These are phyloP conservation scores for Plasmodium reichenowi DNA, from an alignment of 169 alveolate genomes.

Conservation along the genomic window DNA sequence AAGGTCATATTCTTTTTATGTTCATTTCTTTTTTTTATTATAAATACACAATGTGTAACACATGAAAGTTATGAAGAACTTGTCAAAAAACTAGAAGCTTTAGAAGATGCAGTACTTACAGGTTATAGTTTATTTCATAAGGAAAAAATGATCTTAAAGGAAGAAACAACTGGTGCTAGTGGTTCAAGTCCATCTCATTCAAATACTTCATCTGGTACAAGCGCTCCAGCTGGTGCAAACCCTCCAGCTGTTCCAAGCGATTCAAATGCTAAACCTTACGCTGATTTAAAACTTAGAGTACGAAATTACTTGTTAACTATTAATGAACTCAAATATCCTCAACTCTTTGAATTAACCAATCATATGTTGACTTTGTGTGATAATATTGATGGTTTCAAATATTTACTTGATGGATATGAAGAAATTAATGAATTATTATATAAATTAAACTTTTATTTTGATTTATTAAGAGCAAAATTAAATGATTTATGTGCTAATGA, in stretches of 20 bases:
- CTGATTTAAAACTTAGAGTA: not conserved
- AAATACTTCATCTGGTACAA: no score
- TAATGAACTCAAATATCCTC: conserved; percentile 9
- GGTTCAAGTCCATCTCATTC: not conserved
- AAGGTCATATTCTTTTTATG: conserved; percentile 25
- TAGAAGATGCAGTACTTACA: conserved; percentile 16
- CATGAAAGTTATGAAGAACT: conserved; percentile 17
- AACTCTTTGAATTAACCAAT: conserved; percentile 2
- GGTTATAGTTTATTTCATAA: conserved; percentile 55
- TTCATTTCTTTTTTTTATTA: conserved; percentile 42
- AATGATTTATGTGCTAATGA: conserved; percentile 25
- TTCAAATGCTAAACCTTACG: not conserved
- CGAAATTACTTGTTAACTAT: not conserved
- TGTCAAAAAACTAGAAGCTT: conserved; percentile 11
- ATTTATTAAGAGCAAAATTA: conserved; percentile 44
- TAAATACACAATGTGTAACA: conserved; percentile 25
- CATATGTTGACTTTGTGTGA: not conserved
- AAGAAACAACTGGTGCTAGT: not conserved
- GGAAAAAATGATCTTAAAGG: not conserved
- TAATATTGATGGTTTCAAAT: conserved; percentile 13
- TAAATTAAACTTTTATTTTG: conserved; percentile 43
- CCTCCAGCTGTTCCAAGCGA: not conserved
- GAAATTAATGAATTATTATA: conserved; percentile 52
- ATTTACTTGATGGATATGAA: conserved; percentile 56
- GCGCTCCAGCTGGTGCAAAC: not conserved